Base-by-base conservation (phyloP, 306 rosid genomes). In the Amphicarpaea edgeworthii region DNA sequence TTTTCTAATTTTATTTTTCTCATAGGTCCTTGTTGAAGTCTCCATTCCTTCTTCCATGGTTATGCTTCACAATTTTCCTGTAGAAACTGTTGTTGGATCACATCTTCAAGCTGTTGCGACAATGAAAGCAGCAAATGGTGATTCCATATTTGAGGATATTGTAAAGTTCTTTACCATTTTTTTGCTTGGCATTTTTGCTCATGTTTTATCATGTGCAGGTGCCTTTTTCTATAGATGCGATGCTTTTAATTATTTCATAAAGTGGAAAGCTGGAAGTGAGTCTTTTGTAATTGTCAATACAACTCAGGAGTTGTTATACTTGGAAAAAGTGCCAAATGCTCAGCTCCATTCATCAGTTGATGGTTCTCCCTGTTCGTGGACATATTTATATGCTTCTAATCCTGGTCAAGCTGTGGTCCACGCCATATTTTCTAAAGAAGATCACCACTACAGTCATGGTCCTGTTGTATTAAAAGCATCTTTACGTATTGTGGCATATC, bases 71-170 rank as follows among this genome's bases (percentile, higher is more conserved):
- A 81, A 76, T 76, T 90, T 90, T 82, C 97, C 90, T 60, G 95
- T 94, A 26, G 98, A 94, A 84, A 90, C 97, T 85, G 88, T 87
- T 79, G 90, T 94, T 81, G 96, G 96, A 77, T 88, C 96, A 54
- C 83, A 87, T 86, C 91, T 94, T 76, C 87, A 82, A 81, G 96
- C 96, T 80, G 94, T 96, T 19, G 95, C 92, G 73, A 90, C 96
- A 78, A 86, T 94, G 98, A 88, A 90, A 84, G 81, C 96, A 77
- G 83, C 88, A 37, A 92, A 88, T 79, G 97, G 98, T 93, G 77
- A 79, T 65, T 59, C 62, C 72, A 55, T 76, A 20, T 68, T 14
- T 7, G 40, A 21, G 42, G 81, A 77, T 78, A 60, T 61, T 79
- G 7, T 11, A 24, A 66, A 26, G 34, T 72, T 28, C 38, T 16